Evolutionary conservation across 345 rosid species (phyloP).

Genomic region (Litchi chinensis): DNA sequence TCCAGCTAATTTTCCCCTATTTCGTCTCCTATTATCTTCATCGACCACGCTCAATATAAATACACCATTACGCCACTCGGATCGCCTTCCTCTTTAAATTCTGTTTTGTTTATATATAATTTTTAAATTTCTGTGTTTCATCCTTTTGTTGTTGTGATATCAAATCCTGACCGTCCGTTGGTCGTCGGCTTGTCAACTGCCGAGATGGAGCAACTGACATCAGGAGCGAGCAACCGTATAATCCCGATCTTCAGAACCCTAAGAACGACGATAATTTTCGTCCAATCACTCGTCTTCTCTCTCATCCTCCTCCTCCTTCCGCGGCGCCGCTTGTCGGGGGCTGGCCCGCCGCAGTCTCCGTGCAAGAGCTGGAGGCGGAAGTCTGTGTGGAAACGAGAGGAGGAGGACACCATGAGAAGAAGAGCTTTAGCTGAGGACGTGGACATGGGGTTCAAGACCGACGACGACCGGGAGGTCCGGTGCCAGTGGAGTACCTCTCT

Average conservation of each 20-base stretch:
- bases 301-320: conserved; percentile 65
- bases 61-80: background rate
- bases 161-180: background rate
- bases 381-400: conserved; percentile 64
- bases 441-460: conserved; percentile 45
- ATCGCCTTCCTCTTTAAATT: background rate
- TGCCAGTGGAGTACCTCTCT: conserved; percentile 60
- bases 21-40: background rate
- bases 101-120: background rate
- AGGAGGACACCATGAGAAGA: conserved; percentile 85
- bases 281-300: conserved; percentile 55
- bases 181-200: conserved; percentile 48
- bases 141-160: background rate
- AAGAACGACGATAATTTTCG: conserved; percentile 45
- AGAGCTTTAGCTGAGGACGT: conserved; percentile 78
- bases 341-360: conserved; percentile 26
- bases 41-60: conserved; percentile 17
- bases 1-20: background rate
- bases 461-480: conserved; percentile 38
- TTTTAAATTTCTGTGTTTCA: conserved; percentile 4
- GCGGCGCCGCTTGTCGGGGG: conserved; percentile 48
- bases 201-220: conserved; percentile 86
- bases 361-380: conserved; percentile 46
- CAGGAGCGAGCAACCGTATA: conserved; percentile 97
- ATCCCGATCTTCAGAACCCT: conserved; percentile 68